Conservation (phyloP, 257 asterid species). For the Solanum clarkiae region DNA sequence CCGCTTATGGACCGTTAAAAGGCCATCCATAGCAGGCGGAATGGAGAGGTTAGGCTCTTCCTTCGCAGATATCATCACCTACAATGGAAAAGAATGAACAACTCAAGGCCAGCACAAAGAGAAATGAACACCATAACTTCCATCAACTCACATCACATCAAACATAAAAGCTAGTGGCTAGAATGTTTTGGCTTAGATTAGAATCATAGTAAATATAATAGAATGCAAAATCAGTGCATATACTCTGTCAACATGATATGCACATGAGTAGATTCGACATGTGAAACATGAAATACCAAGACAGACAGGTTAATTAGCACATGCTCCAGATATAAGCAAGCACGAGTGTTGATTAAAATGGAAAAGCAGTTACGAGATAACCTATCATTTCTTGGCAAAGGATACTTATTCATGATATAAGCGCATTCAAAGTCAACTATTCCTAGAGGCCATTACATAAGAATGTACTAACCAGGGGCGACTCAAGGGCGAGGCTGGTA, state of each 20-base stretch:
- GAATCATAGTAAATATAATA: background rate
- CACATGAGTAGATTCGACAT: background rate
- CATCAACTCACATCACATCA: background rate
- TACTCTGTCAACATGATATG: background rate
- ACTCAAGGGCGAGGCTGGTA: too few relatives aligned
- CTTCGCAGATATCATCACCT: constrained; percentile 83
- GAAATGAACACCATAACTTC: background rate
- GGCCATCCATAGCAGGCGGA: constrained; percentile 88
- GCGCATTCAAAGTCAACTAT: background rate
- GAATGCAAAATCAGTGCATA: background rate
- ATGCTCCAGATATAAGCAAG: background rate
- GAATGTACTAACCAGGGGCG: background rate
- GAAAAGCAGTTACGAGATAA: background rate
- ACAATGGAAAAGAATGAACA: background rate
- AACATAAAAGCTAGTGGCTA: background rate
- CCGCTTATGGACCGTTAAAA: constrained; percentile 71
- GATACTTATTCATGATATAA: background rate
- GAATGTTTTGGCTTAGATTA: background rate
- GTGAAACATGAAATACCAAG: background rate
- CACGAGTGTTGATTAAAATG: background rate
- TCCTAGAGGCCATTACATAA: background rate
- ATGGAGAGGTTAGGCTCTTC: constrained; percentile 68
- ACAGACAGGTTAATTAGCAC: background rate
- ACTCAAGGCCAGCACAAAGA: background rate
- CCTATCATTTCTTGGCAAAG: background rate